Percentiles rank a stretch among this genome's conserved stretches.
These are phyloP conservation scores for Nectriaceae sp. DNA, from an alignment of 2,329 filamentous ascomycete genomes.

Conservation along the genomic window DNA sequence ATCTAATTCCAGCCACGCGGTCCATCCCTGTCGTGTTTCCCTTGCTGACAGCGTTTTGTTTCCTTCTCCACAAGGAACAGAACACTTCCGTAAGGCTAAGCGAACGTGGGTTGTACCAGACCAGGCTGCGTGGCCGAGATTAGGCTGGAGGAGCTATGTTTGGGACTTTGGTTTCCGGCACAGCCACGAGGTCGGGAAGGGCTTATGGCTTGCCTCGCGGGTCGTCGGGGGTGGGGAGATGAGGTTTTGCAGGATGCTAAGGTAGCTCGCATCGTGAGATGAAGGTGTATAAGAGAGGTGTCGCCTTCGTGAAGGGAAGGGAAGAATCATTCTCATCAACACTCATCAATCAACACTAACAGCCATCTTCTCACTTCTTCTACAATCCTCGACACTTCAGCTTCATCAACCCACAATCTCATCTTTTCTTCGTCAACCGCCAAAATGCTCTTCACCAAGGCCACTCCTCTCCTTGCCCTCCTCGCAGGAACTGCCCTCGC, in stretches of 20 bases:
- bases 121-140: not conserved
- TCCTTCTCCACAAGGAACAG: not conserved
- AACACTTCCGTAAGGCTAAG: not conserved
- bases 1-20: not conserved
- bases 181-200: not conserved
- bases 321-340: not conserved
- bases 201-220: too few species aligned
- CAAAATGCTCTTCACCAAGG: conserved; percentile 1
- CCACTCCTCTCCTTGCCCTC: not conserved
- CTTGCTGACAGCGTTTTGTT: not conserved
- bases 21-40: not conserved
- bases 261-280: not conserved
- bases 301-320: not conserved
- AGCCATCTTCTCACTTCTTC: not conserved
- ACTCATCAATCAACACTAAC: not conserved
- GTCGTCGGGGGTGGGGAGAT: not conserved
- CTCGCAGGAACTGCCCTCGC: conserved; percentile 4
- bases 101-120: not conserved
- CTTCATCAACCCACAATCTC: not conserved
- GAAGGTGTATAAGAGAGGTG: not conserved
- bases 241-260: not conserved
- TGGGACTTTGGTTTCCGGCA: not conserved
- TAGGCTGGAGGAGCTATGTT: not conserved
- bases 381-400: too few species aligned
- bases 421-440: not conserved